Evolutionary conservation across 176 grass and related monocot genomes (phyloP).

Genomic region (Phoenix dactylifera): DNA sequence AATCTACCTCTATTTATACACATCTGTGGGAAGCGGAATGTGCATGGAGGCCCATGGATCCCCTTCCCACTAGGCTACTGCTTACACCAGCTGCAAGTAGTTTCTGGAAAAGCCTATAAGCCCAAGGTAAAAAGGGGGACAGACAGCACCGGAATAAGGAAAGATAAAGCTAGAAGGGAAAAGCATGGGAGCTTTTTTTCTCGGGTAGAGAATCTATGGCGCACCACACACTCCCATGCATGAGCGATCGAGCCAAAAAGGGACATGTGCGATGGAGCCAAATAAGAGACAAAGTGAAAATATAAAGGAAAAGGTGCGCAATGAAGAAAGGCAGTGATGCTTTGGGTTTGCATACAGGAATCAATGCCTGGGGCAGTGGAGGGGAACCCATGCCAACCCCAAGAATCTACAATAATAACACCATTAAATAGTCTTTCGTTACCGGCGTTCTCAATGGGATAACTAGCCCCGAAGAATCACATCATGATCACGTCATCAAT

Average conservation of each 20-base stretch:
- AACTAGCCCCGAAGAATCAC: too few species aligned
- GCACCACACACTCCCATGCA: constrained; percentile 7
- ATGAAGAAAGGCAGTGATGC: constrained; percentile 1
- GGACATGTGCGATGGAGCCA: too few species aligned
- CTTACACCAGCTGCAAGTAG: too few species aligned
- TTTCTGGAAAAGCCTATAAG: neutral
- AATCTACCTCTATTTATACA: constrained; percentile 6
- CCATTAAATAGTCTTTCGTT: too few species aligned
- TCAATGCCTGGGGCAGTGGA: constrained; percentile 68
- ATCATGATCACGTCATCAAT: too few species aligned
- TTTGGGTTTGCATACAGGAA: constrained; percentile 32
- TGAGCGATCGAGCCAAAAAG: neutral
- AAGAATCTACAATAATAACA: neutral
- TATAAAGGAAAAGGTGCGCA: constrained; percentile 3
- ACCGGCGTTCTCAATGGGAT: too few species aligned
- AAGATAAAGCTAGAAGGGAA: constrained; percentile 39
- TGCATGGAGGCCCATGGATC: neutral
- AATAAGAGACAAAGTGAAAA: constrained; percentile 11
- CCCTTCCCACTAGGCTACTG: neutral
- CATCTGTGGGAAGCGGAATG: neutral
- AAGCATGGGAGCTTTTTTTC: constrained; percentile 29
- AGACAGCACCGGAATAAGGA: constrained; percentile 29
- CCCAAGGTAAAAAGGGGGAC: constrained; percentile 7
- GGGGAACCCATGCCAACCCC: constrained; percentile 17
- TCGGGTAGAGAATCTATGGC: constrained; percentile 27